These are phyloP conservation scores for Fusarium scirpi DNA, from an alignment of 2,329 filamentous ascomycete genomes.

Conservation along the genomic window DNA sequence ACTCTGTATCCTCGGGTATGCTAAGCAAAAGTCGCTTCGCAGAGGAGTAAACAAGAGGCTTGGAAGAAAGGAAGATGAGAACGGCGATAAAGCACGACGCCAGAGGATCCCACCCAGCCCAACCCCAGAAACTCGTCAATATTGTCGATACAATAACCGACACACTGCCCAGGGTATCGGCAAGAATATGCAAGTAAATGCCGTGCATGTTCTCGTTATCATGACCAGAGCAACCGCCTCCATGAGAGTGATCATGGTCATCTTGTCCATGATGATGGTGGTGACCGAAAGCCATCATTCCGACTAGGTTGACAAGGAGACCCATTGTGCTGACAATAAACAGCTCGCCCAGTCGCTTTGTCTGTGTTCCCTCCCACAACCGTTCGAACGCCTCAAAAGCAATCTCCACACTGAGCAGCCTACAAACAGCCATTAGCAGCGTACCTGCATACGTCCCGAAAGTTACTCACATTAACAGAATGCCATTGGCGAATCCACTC, in stretches of 20 bases:
- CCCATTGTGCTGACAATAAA: constrained; percentile 90
- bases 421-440: constrained; percentile 51
- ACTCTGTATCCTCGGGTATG: constrained; percentile 86
- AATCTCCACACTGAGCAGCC: constrained; percentile 94
- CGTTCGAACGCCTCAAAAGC: constrained; percentile 94
- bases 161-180: constrained; percentile 92
- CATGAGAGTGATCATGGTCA: constrained; percentile 54
- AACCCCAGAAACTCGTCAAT: constrained; percentile 87
- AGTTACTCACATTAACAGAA: constrained; percentile 82
- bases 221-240: constrained; percentile 62
- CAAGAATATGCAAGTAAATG: constrained; percentile 94
- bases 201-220: constrained; percentile 98
- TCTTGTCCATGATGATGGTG: constrained; percentile 67
- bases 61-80: constrained; percentile 91
- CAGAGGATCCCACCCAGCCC: constrained; percentile 94
- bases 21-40: constrained; percentile 86
- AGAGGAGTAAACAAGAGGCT: constrained; percentile 87
- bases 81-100: constrained; percentile 94
- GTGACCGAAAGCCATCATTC: constrained; percentile 85
- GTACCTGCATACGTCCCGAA: not conserved
- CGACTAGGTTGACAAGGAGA: constrained; percentile 89
- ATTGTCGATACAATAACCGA: constrained; percentile 94
- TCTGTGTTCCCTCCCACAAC: constrained; percentile 83
- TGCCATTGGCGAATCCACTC: constrained; percentile 95
- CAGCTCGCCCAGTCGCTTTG: constrained; percentile 86